Base-by-base conservation (phyloP, 495 filamentous ascomycete genomes). In the Tetracladium marchalianum region DNA sequence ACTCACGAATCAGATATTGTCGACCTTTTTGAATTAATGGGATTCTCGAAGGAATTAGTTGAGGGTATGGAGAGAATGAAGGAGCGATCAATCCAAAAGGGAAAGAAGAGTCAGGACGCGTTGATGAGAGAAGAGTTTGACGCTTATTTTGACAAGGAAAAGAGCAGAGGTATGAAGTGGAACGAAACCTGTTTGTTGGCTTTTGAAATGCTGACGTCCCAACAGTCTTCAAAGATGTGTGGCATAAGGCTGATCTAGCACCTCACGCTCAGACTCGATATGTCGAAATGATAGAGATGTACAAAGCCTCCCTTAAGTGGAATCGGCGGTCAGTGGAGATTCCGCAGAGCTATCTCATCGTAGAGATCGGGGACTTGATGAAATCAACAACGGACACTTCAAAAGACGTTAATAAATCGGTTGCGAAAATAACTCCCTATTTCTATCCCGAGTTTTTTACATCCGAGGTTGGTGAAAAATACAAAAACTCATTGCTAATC, bases 161-260 rank as follows among this genome's bases (percentile, higher is more conserved):
- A 58, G 12, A 16, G 35, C 40, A 33, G 52, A 43, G 24, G 50
- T 48, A 22, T 40, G 33, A 36, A 38, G 34, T 39, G 46, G 39
- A 40, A 43, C 48, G 31, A 12, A 39, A 18, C 27, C 49, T 1
- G 31, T 56, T 32, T 46, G 44, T 24, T 47, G 47, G 35, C 45
- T 58, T 13, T 52, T 43, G 7, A 50, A 49, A 35, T 27, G 49
- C 15, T 50, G 42, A 36, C 37, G 41, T 16, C 18, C 16, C 11
- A 37, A 45, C 41, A 70, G 68, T 63, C 15, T 65, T 69, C 43
- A 65, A 71, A 27, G 51, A 65, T 43, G 53, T 54, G 32, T 72
- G 66, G 54, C 70, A 71, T 41, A 51, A 54, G 15, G 67, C 57
- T 13, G 69, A 73, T 48, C 47, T 73, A 1, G 65, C 62, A 32